Base-by-base conservation (phyloP, 2,329 filamentous ascomycete genomes). In the Clonostachys byssicola region DNA sequence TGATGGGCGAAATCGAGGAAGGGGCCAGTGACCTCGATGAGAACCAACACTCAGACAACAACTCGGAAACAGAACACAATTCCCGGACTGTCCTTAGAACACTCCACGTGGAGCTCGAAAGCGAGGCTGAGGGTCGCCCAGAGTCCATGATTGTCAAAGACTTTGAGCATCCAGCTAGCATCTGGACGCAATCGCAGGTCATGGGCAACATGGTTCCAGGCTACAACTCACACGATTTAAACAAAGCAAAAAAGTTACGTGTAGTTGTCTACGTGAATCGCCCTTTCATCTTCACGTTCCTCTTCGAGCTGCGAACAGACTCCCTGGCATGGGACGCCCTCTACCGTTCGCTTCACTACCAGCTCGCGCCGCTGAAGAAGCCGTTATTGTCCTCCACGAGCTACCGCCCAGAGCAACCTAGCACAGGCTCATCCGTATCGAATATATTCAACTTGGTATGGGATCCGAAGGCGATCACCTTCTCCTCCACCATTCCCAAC, bases 221-320 rank as follows among this genome's bases (percentile, higher is more conserved):
- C 10, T 62, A 58, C 41, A 55, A 58, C 45, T 60, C 60, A 3
- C 78, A 78, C 53, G 76, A 81, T 52, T 65, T 69, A 48, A 79
- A 76, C 59, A 80, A 78, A 56, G 68, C 71, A 3, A 71, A 73
- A 49, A 80, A 77, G 54, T 63, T 91, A 40, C 80, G 85, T 1
- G 84, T 89, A 2, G 77, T 91, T 7, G 78, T 91, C 44, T 92
- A 91, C 59, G 78, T 85, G 42, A 82, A 84, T 61, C 79, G 77
- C 20, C 89, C 89, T 0, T 92, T 92, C 64, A 78, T 92, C 43
- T 92, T 88, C 61, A 80, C 85, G 2, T 85, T 94, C 51, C 70
- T 94, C 5, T 92, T 92, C 62, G 58, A 61, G 12, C 60, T 69
- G 13, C 73, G 74, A 42, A 85, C 85, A 7, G 73, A 80, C 46